Evolutionary conservation across 2,329 filamentous ascomycete species (phyloP).

Genomic region (Penicillium frequentans): DNA sequence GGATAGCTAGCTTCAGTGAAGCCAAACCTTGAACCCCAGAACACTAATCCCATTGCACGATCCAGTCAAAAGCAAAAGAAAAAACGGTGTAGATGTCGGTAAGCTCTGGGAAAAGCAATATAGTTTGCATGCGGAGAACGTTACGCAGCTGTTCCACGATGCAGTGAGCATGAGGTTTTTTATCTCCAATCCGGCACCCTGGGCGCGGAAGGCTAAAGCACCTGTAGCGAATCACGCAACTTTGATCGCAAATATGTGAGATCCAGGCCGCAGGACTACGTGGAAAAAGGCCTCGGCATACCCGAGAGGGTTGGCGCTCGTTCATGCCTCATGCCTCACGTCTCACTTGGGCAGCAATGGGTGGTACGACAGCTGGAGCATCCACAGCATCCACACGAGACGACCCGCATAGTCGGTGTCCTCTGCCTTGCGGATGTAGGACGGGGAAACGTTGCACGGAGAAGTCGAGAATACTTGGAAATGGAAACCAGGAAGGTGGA

Average conservation of each 20-base stretch:
- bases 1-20: neutral
- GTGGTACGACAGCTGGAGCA: conserved; percentile 8
- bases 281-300: neutral
- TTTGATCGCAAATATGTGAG: neutral
- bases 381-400: conserved; percentile 10
- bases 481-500: neutral
- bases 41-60: neutral
- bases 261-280: neutral
- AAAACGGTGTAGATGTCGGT: neutral
- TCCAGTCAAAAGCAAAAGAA: neutral
- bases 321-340: conserved; percentile 3
- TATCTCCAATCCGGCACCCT: neutral
- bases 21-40: neutral
- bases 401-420: conserved; percentile 1
- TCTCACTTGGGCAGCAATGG: conserved; percentile 18
- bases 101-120: neutral
- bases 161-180: neutral
- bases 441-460: conserved; percentile 17
- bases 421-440: conserved; percentile 4
- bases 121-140: neutral
- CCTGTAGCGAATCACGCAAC: neutral
- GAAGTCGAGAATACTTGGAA: neutral
- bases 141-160: neutral
- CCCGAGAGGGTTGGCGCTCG: conserved; percentile 10
- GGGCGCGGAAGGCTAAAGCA: neutral